Base-by-base conservation (phyloP, 2,329 filamentous ascomycete genomes). In the Cercospora beticola region DNA sequence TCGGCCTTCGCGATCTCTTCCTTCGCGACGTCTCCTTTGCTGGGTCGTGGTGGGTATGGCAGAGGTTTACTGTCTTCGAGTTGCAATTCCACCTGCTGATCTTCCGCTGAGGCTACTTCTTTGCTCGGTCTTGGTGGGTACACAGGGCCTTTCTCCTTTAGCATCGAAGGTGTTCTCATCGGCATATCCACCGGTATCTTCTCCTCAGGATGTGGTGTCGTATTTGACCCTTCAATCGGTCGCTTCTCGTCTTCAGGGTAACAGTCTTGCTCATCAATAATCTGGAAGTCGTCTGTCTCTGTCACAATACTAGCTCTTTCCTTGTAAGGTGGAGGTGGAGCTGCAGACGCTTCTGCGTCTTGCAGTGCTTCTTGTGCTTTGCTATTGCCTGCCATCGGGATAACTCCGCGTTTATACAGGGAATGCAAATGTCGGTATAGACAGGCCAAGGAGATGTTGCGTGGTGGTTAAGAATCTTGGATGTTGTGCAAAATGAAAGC, bases 341-440 rank as follows among this genome's bases (percentile, higher is more conserved):
- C 65, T 60, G 52, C 56, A 26, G 54, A n/a, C n/a, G 46, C 43
- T 67, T 69, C 67, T 40, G 64, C 60, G 49, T 69, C 64, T 52
- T 64, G 46, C 26, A 60, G 58, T 57, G 67, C 64, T 58, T 69
- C 67, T 56, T 64, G 49, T 64, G 60, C 64, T 62, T 69, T 69
- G 56, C 46, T 59, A 54, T 59, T 62, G 30, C 43, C 59, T n/a
- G 52, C 43, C 54, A 60, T 58, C 36, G 33, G 30, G 23, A 60
- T 49, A 8, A 23, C 30, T 49, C 10, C n/a, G 52, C 30, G 57
- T 6, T 63, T 16, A 56, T 61, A 66, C 23, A 30, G 16, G 21
- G 49, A 10, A 16, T 28, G n/a, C 64, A 43, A 66, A 56, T 30
- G 57, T 40, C 54, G 54, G 54, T 65, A 46, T 65, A 54, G 40